Evolutionary conservation across 164 flowering plant genomes (phyloP), one percentile per base, ranked within the genome.

Genomic region (Piper longum): DNA sequence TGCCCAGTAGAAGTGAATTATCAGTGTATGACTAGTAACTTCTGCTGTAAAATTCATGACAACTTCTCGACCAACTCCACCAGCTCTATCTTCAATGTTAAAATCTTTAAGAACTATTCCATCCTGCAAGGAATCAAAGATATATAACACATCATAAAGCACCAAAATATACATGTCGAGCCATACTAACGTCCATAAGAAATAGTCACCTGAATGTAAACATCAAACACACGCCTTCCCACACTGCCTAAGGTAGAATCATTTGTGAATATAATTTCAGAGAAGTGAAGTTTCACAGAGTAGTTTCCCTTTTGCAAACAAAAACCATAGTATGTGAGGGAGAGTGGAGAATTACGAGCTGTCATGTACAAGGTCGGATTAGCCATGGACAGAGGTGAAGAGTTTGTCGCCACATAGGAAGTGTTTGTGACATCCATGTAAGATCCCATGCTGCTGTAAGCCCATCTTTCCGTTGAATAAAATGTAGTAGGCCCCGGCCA

Each of bases 181-280:
- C 36, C 36, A 26, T 26, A 26, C 36, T 26, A 26, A 26, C 36
- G 2, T 26, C 36, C 36, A 26, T 26, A 26, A 26, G 36, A 62
- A 26, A 14, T 16, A 48, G 14, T 6, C 56, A 85, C 95, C 85
- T 87, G 95, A 71, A 87, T 75, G 64, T 77, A 81, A 18, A 83
- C 71, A 67, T 87, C 86, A 67, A 82, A 85, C n/a, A 86, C 39
- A 16, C 93, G 89, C 70, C 79, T 78, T 8, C 91, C 91, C 17
- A 87, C 74, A 70, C 87, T 83, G 57, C 52, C 62, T 66, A 66
- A 83, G 16, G 76, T 76, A 13, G 67, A 55, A 69, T 77, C 79
- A 75, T 73, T 57, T 13, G 80, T 75, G 61, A 85, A 87, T 57
- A 66, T 57, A 54, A 78, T 83, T 66, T 87, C 95, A 0, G 88